Evolutionary conservation across 192 early-diverging fungal genomes (phyloP).

Genomic region (Endogone sp.): DNA sequence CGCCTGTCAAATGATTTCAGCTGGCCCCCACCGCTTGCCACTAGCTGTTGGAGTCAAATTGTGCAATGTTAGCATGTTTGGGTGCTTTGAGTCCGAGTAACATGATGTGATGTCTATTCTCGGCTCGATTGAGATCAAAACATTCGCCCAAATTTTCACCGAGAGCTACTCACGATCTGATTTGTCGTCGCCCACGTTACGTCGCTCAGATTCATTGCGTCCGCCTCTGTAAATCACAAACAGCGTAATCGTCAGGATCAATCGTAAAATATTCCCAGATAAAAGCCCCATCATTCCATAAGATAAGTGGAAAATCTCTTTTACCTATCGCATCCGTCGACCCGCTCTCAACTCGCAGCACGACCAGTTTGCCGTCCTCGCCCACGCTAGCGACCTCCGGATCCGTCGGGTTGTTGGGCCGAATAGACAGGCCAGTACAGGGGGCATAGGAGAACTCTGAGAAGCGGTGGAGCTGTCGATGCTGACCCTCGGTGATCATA

Average conservation of each 20-base stretch:
- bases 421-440: slow-evolving; percentile 10
- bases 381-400: slow-evolving; percentile 15
- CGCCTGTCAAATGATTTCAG: slow-evolving; percentile 18
- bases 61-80: not conserved
- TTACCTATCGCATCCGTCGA: slow-evolving; percentile 2
- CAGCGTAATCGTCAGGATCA: not conserved
- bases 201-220: slow-evolving; percentile 6
- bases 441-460: not conserved
- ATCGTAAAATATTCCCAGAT: too few species aligned
- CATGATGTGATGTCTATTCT: too few species aligned
- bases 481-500: not conserved
- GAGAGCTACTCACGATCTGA: slow-evolving; percentile 21
- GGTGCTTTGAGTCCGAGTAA: too few species aligned
- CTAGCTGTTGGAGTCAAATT: slow-evolving; percentile 7
- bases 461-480: slow-evolving; percentile 1
- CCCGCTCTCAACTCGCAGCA: slow-evolving; percentile 2
- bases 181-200: slow-evolving; percentile 15
- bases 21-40: slow-evolving; percentile 7
- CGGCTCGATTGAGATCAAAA: too few species aligned
- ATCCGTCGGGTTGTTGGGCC: slow-evolving; percentile 8
- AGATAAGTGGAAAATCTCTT: too few species aligned
- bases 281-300: too few species aligned
- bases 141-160: too few species aligned
- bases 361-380: slow-evolving; percentile 18
- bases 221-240: slow-evolving; percentile 1